Conservation (phyloP, 495 filamentous ascomycete genomes). For the Trichoderma gamsii region DNA sequence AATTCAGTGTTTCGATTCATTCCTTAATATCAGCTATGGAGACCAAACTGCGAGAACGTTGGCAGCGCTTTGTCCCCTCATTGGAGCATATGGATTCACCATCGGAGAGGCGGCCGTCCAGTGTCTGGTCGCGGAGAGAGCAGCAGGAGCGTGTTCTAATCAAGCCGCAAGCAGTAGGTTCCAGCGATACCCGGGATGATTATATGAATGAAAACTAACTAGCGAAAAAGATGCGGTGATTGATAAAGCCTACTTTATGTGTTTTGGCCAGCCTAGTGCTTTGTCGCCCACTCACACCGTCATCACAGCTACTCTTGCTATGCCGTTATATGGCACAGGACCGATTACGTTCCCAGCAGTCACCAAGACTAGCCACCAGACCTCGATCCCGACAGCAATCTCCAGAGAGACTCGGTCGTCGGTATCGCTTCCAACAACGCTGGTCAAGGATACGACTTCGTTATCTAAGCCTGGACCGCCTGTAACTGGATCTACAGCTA, state of each 20-base stretch:
- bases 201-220: background rate
- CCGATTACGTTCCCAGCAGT: slow-evolving; percentile 22
- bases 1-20: slow-evolving; percentile 53
- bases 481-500: slow-evolving; percentile 13
- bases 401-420: slow-evolving; percentile 20
- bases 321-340: slow-evolving; percentile 26
- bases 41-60: slow-evolving; percentile 1
- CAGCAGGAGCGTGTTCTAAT: slow-evolving; percentile 33
- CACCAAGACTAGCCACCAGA: slow-evolving; percentile 16
- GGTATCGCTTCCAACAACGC: slow-evolving; percentile 17
- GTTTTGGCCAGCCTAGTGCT: slow-evolving; percentile 46
- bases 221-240: slow-evolving; percentile 25
- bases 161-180: slow-evolving; percentile 16
- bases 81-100: slow-evolving; percentile 53
- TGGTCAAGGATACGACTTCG: slow-evolving; percentile 17
- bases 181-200: slow-evolving; percentile 10
- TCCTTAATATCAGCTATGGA: slow-evolving; percentile 54
- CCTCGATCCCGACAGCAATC: slow-evolving; percentile 18
- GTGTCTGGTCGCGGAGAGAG: slow-evolving; percentile 49
- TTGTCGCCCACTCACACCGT: slow-evolving; percentile 53
- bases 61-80: background rate
- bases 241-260: slow-evolving; percentile 51
- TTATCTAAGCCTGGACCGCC: slow-evolving; percentile 10
- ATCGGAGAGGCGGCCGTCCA: slow-evolving; percentile 62
- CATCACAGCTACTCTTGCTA: slow-evolving; percentile 53